Base-by-base conservation (phyloP, 164 flowering plant genomes). In the Hamamelis virginiana region DNA sequence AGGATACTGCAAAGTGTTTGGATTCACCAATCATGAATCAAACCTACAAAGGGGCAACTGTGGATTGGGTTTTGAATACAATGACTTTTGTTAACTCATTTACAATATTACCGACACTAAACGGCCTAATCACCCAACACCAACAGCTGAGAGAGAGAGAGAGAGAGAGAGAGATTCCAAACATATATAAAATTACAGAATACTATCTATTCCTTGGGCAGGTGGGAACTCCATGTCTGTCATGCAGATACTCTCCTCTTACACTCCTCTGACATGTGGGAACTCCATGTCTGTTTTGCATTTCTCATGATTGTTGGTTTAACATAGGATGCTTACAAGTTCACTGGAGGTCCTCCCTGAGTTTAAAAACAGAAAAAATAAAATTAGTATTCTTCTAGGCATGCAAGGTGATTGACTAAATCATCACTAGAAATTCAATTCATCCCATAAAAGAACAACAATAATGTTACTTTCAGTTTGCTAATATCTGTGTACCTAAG, bases 311-410 rank as follows among this genome's bases (percentile, higher is more conserved):
- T 13, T 10, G 8, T 26, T 13, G 15, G 8, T 26, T 21, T 10
- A 69, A 57, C 64, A 18, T 63, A 47, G 47, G 47, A 67, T 44
- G 69, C 59, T 73, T 66, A 84, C 82, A 86, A 19, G 71, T 75
- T 78, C 69, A 86, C 89, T 1, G 87, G 84, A 38, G 89, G 86
- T 70, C 77, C 75, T 69, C 82, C 87, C 89, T 86, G 83, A 47
- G 21, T 51, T 66, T n/a, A 13, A 47, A 48, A 65, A 66, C 13
- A 3, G 15, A 38, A 61, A 27, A 25, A 33, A 19, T 25, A 8
- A 25, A 44, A 9, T 21, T 33, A 61, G 41, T 21, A 46, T 0
- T 26, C 66, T 25, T 26, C n/a, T 8, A 18, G 23, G 45, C 23
- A 52, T 46, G 64, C 48, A 23, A 59, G 11, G 15, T 50, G 25